Base-by-base conservation (phyloP, 306 rosid genomes). In the Cicer yamashitae region DNA sequence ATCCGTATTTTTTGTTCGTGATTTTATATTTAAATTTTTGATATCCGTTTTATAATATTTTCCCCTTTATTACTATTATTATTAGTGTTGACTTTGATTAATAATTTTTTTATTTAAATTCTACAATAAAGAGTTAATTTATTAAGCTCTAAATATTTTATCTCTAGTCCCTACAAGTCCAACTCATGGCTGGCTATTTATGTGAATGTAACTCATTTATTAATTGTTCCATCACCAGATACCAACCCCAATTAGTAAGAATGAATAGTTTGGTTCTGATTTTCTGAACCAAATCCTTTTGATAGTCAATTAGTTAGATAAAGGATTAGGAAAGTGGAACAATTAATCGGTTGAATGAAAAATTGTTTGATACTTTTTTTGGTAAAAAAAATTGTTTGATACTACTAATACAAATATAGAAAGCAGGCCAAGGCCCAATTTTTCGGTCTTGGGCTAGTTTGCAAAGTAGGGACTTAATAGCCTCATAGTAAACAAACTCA, bases 401-500 rank as follows among this genome's bases (percentile, higher is more conserved):
- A 65, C 48, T 57, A 60, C 38, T 76, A 40, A 43, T 80, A 41
- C 53, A 53, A 80, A 71, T 76, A 72, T 80, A 59, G 75, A 75
- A 52, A 18, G 56, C 18, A 8, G 40, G 81, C 77, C 76, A 71
- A 15, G 65, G 67, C 82, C 82, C 51, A 80, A 69, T 71, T 71
- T 67, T 62, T 51, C 9, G 79, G 73, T 60, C 51, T 67, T 39
- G 61, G 83, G 25, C 57, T n/a, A 62, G 65, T 68, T 52, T 48
- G 4, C 77, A 13, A 25, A 43, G 45, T 65, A 40, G 56, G 67
- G 67, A 71, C 73, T 25, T 25, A 75, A 63, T 38, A 56, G 38
- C 77, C 81, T 70, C 72, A 75, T 43, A 79, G 54, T 48, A 38
- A 75, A 79, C 84, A 72, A 57, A 54, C 79, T 75, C 71, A 47